Percentiles rank a stretch among this genome's conserved stretches.
These are phyloP conservation scores for Exserohilum turcica DNA, from an alignment of 2,329 filamentous ascomycete species.

Conservation along the genomic window DNA sequence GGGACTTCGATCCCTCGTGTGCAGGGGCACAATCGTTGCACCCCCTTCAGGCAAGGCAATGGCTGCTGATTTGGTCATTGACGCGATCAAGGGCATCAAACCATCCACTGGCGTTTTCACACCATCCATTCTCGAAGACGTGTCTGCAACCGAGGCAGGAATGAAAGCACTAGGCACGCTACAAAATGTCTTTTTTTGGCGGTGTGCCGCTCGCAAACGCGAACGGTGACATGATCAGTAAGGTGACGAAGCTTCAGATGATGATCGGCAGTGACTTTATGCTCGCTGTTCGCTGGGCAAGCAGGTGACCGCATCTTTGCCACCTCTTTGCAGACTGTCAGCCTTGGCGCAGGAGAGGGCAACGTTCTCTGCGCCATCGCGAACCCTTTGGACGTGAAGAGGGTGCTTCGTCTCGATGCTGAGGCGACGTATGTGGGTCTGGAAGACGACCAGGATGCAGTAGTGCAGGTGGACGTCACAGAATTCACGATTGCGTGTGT, in stretches of 20 bases:
- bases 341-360: background rate
- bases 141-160: background rate
- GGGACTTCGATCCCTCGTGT: background rate
- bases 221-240: background rate
- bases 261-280: background rate
- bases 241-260: constrained; percentile 1
- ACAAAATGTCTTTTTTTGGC: background rate
- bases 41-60: background rate
- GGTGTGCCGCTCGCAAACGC: background rate
- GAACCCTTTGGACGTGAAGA: background rate
- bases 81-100: background rate
- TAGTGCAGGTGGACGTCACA: background rate
- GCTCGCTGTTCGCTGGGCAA: background rate
- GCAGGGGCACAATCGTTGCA: background rate
- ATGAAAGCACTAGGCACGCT: background rate
- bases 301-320: background rate
- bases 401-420: background rate
- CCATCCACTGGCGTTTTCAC: background rate
- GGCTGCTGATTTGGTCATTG: background rate
- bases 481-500: background rate
- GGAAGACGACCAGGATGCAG: background rate
- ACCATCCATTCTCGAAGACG: constrained; percentile 1
- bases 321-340: background rate
- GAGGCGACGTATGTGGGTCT: background rate
- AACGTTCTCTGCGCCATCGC: background rate